These are phyloP conservation scores for Fragilaria crotonensis DNA, from an alignment of 108 stramenopile genomes.

Conservation along the genomic window DNA sequence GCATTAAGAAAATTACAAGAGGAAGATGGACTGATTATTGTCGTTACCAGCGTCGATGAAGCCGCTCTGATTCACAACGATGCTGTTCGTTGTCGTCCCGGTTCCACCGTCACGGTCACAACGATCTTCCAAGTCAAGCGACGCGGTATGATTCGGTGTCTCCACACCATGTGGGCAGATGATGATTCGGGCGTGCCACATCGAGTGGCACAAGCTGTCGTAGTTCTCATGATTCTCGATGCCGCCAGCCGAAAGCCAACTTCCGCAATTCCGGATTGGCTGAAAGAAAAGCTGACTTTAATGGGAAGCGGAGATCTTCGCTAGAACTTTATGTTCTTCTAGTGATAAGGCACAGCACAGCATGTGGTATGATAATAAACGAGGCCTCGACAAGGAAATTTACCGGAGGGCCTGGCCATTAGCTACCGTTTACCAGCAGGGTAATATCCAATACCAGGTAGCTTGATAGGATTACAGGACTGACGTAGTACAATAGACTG, in stretches of 20 bases:
- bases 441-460: too few species aligned
- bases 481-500: too few species aligned
- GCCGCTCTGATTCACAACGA: constrained; percentile 15
- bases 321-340: too few species aligned
- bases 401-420: too few species aligned
- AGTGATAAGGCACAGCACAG: too few species aligned
- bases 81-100: constrained; percentile 5
- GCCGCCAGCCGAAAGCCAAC: constrained; percentile 39
- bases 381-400: too few species aligned
- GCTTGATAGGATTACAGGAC: too few species aligned
- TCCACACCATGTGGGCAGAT: constrained; percentile 20
- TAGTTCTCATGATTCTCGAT: constrained; percentile 45
- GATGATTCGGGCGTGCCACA: not conserved
- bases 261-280: constrained; percentile 38
- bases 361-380: too few species aligned
- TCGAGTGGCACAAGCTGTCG: constrained; percentile 42
- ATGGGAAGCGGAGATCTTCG: too few species aligned
- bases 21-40: constrained; percentile 39
- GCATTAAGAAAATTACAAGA: constrained; percentile 36
- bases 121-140: constrained; percentile 33
- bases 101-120: constrained; percentile 26
- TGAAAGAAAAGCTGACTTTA: constrained; percentile 13
- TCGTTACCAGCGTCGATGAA: constrained; percentile 51
- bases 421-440: too few species aligned
- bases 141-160: constrained; percentile 50